Evolutionary conservation across 106 monocot genomes (phyloP).

Genomic region (Dendrobium catenatum): DNA sequence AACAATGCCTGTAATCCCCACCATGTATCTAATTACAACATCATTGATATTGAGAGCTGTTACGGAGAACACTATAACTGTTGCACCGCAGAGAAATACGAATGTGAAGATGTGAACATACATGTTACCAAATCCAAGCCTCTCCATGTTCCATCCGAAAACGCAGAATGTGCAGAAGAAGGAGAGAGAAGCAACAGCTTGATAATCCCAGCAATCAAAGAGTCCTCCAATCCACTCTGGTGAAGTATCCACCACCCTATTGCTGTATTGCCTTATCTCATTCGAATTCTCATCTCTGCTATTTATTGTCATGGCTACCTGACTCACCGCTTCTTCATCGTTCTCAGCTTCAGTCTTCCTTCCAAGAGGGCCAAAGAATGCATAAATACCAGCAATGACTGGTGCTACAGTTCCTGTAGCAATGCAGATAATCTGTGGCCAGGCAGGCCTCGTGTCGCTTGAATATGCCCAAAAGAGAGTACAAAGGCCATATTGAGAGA

Average conservation of each 20-base stretch:
- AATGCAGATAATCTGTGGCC: constrained; percentile 12
- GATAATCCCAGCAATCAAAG: constrained; percentile 46
- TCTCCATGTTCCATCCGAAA: constrained; percentile 79
- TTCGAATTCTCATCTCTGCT: not conserved
- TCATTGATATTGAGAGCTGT: constrained; percentile 40
- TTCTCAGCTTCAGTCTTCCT: constrained; percentile 9
- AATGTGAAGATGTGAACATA: constrained; percentile 65
- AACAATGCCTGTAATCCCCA: constrained; percentile 25
- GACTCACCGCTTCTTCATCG: not conserved
- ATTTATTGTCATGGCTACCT: not conserved
- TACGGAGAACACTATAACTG: constrained; percentile 33
- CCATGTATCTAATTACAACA: not conserved
- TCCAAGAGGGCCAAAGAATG: constrained; percentile 50
- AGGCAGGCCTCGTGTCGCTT: constrained; percentile 20
- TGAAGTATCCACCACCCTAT: constrained; percentile 10
- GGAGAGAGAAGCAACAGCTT: constrained; percentile 29
- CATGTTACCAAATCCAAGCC: constrained; percentile 67
- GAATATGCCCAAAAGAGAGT: constrained; percentile 36
- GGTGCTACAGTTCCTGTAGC: constrained; percentile 28
- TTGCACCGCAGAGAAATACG: constrained; percentile 38
- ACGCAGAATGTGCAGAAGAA: constrained; percentile 58
- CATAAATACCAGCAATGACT: constrained; percentile 22
- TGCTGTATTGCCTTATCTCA: not conserved
- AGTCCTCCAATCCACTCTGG: constrained; percentile 50
- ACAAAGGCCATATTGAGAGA: constrained; percentile 25